Conservation (phyloP, 352 stramenopile genomes). For the Sclerospora graminicola region DNA sequence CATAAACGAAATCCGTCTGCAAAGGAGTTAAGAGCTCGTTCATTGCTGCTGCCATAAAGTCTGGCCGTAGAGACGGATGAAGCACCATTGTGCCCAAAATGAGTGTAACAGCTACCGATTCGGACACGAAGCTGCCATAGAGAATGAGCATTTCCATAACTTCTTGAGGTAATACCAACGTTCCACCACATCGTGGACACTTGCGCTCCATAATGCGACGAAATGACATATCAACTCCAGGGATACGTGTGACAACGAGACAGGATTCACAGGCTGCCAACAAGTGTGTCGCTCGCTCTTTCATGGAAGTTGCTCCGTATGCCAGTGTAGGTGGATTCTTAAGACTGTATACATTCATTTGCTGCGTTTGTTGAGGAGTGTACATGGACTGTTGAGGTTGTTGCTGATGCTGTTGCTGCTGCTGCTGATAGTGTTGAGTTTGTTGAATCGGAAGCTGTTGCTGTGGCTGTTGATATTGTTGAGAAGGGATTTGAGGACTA, state of each 20-base stretch:
- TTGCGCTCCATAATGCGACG: constrained; percentile 72
- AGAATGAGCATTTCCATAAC: constrained; percentile 84
- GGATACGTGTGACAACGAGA: constrained; percentile 53
- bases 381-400: constrained; percentile 11
- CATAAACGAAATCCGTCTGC: constrained; percentile 79
- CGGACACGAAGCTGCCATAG: constrained; percentile 75
- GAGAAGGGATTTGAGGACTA: constrained; percentile 13
- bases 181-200: constrained; percentile 49
- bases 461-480: constrained; percentile 7
- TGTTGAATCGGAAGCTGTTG: constrained; percentile 14
- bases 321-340: constrained; percentile 12
- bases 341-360: constrained; percentile 19
- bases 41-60: constrained; percentile 77
- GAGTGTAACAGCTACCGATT: constrained; percentile 52
- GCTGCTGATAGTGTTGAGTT: constrained; percentile 1
- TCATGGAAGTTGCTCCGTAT: constrained; percentile 13
- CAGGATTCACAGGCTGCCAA: constrained; percentile 67
- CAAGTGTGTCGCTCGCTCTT: constrained; percentile 47
- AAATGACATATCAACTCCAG: constrained; percentile 73
- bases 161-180: constrained; percentile 60
- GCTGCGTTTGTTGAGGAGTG: constrained; percentile 12
- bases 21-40: constrained; percentile 71
- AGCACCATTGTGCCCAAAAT: constrained; percentile 57
- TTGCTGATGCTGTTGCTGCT: constrained; percentile 13
- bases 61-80: constrained; percentile 58